A percentile compares a stretch with the other conserved stretches of the same genome.
These are phyloP conservation scores for Pyropia yezoensis DNA, from an alignment of 23 red algal species.

Conservation along the genomic window DNA sequence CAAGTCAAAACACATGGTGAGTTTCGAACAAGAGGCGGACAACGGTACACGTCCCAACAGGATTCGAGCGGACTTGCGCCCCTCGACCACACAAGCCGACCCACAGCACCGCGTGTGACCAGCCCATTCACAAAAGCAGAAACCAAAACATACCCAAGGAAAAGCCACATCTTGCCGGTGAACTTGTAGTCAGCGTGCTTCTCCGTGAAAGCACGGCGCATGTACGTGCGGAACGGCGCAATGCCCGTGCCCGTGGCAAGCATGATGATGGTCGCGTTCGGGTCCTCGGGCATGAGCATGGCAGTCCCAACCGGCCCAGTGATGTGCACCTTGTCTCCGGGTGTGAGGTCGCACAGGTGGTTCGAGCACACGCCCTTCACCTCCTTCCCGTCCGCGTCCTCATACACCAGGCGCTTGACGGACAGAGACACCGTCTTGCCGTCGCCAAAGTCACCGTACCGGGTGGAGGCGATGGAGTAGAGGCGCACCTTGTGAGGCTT, in stretches of 20 bases:
- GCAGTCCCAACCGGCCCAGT: constrained; percentile 87
- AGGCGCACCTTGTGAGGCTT: constrained; percentile 86
- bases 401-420: constrained; percentile 92
- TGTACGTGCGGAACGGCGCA: constrained; percentile 91
- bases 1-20: no score
- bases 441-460: constrained; percentile 87
- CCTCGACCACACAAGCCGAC: no score
- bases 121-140: no score
- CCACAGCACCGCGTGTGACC: no score
- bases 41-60: no score
- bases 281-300: constrained; percentile 93
- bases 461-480: constrained; percentile 94
- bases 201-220: constrained; percentile 85
- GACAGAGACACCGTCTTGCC: constrained; percentile 76
- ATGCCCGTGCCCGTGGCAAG: constrained; percentile 93
- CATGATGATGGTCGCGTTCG: constrained; percentile 96
- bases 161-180: constrained; percentile 90
- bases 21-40: no score
- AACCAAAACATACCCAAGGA: constrained; percentile 35
- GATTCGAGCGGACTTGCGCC: no score
- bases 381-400: constrained; percentile 75
- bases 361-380: constrained; percentile 91
- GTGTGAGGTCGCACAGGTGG: constrained; percentile 85
- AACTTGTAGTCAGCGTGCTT: constrained; percentile 86
- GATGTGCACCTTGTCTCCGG: constrained; percentile 76